phyloP scores from a whole-genome alignment of 2,329 filamentous ascomycete species.

The Colletotrichum musae region DNA sequence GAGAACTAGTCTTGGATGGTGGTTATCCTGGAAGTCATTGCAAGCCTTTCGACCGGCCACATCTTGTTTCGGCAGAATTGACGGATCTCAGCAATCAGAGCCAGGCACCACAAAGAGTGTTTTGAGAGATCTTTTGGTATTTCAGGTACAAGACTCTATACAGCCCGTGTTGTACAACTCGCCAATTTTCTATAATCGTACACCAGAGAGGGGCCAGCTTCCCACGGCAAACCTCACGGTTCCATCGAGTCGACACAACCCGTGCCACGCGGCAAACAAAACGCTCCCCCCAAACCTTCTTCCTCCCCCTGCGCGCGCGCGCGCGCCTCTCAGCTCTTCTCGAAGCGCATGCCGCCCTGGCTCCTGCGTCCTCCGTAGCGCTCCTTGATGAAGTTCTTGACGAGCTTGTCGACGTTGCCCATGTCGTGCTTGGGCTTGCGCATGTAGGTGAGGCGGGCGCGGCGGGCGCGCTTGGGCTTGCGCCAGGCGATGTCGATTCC shows the following conservation, averaged over 20 bases:
- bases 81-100: no score
- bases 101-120: not conserved
- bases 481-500: slow-evolving; percentile 96
- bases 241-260: not conserved
- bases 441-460: slow-evolving; percentile 93
- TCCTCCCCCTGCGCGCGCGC: no score
- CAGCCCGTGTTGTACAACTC: slow-evolving; percentile 33
- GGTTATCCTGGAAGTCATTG: no score
- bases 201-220: slow-evolving; percentile 10
- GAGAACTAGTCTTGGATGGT: no score
- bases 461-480: slow-evolving; percentile 84
- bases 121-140: slow-evolving; percentile 9
- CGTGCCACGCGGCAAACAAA: not conserved
- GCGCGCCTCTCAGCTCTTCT: not conserved
- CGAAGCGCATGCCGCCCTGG: slow-evolving; percentile 37
- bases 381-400: slow-evolving; percentile 68
- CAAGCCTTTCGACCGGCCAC: no score
- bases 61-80: no score
- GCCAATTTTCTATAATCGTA: slow-evolving; percentile 30
- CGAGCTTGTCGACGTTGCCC: slow-evolving; percentile 86
- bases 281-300: not conserved
- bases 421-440: slow-evolving; percentile 89
- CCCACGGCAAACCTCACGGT: not conserved
- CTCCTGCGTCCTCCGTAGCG: slow-evolving; percentile 54
- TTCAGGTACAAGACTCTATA: slow-evolving; percentile 34